A percentile compares a stretch with the other conserved stretches of the same genome.
Evolutionary conservation across 768 basidiomycete species (phyloP).

Genomic region (Hypholoma sublateritium): DNA sequence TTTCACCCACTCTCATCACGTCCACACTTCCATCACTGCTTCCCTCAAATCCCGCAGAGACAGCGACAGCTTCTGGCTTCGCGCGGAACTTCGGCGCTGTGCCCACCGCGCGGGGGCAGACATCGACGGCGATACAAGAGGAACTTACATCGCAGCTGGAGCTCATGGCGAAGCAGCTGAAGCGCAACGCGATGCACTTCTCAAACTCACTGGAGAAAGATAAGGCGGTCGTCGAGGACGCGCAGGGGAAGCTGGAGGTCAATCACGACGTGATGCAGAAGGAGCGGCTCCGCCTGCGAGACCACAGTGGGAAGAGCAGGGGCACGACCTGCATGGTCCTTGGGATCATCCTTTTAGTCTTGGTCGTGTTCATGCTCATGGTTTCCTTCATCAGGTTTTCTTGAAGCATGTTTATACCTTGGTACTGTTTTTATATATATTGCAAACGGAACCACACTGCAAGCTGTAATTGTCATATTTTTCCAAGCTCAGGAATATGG

Average conservation of each 20-base stretch:
- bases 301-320: conserved; percentile 61
- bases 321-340: conserved; percentile 75
- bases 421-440: too few relatives aligned
- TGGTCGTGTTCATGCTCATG: conserved; percentile 69
- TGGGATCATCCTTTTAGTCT: conserved; percentile 62
- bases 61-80: conserved; percentile 15
- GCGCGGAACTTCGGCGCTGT: conserved; percentile 16
- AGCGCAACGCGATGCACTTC: conserved; percentile 81
- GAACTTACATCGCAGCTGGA: conserved; percentile 74
- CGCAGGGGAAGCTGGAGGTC: conserved; percentile 71
- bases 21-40: conserved; percentile 23
- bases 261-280: conserved; percentile 70
- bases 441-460: too few relatives aligned
- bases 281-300: conserved; percentile 59
- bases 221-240: conserved; percentile 62
- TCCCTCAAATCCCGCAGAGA: conserved; percentile 19
- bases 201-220: conserved; percentile 72
- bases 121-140: conserved; percentile 55
- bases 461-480: too few relatives aligned
- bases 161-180: conserved; percentile 86
- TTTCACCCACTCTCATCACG: conserved; percentile 22
- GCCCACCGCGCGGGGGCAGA: conserved; percentile 15
- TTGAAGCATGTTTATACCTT: conserved; percentile 2
- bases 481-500: too few relatives aligned
- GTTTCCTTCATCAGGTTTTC: conserved; percentile 67